phyloP scores from a whole-genome alignment of 2,329 filamentous ascomycete genomes.

The Aspergillus felis region DNA sequence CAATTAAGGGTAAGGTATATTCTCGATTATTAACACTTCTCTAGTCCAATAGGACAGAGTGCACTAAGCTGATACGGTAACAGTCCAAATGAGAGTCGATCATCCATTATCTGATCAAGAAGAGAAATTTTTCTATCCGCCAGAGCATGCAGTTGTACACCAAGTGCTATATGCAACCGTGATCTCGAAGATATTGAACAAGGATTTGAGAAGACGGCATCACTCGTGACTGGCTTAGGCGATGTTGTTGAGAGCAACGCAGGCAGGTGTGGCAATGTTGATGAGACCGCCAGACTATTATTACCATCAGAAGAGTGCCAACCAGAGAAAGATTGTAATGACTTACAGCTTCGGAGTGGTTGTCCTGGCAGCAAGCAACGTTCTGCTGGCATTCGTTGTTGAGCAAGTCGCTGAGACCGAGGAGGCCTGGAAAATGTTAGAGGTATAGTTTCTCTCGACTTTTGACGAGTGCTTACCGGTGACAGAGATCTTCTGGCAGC shows the following conservation, averaged over 20 bases:
- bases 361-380: slow-evolving; percentile 10
- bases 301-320: not conserved
- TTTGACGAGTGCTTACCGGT: not conserved
- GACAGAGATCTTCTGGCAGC: not conserved
- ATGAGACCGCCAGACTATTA: slow-evolving; percentile 2
- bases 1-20: not conserved
- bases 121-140: not conserved
- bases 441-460: not conserved
- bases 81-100: not conserved
- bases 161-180: slow-evolving; percentile 1
- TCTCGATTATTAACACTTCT: not conserved
- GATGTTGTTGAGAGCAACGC: slow-evolving; percentile 4
- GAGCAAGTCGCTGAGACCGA: not conserved
- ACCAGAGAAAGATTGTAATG: not conserved
- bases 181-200: not conserved
- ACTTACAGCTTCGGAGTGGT: not conserved
- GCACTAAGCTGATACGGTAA: not conserved
- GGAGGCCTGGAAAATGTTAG: not conserved
- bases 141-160: not conserved
- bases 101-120: not conserved
- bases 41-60: not conserved
- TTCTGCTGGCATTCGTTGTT: slow-evolving; percentile 4
- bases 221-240: not conserved
- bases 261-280: slow-evolving; percentile 1
- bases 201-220: not conserved